Percentiles rank a stretch among this genome's conserved stretches.
These are phyloP conservation scores for Dittrichia graveolens DNA, from an alignment of 129 eudicot species.

Conservation along the genomic window DNA sequence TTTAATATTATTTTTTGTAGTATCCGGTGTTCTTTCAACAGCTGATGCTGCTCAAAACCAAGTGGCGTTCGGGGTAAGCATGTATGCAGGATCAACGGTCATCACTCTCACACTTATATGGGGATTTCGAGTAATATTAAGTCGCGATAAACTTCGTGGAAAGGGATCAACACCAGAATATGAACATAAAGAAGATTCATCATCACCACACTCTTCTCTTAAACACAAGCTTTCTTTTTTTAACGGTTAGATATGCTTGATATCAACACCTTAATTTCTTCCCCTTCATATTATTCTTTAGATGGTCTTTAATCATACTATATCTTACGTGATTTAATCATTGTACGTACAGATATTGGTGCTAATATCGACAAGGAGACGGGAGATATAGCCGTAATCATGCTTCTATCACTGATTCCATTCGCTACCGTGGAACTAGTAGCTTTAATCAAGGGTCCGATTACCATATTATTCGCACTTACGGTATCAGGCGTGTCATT, in stretches of 20 bases:
- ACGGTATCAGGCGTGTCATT: slow-evolving; percentile 14
- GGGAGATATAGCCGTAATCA: not conserved
- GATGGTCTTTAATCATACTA: no score
- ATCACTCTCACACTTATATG: slow-evolving; percentile 24
- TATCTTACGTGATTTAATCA: not conserved
- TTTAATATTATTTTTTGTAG: not conserved
- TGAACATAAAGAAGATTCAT: slow-evolving; percentile 1
- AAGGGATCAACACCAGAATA: slow-evolving; percentile 4
- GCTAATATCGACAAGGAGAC: slow-evolving; percentile 27
- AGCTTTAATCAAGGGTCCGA: not conserved
- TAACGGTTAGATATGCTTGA: slow-evolving; percentile 17
- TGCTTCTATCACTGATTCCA: slow-evolving; percentile 29
- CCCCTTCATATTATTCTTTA: no score
- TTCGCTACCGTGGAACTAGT: slow-evolving; percentile 19
- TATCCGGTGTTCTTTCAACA: slow-evolving; percentile 3
- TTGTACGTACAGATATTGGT: slow-evolving; percentile 10
- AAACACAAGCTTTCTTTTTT: not conserved
- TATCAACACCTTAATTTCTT: no score
- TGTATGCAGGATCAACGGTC: slow-evolving; percentile 33
- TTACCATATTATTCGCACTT: not conserved
- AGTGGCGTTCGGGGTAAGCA: slow-evolving; percentile 29
- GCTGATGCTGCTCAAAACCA: slow-evolving; percentile 25
- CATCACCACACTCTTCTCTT: not conserved
- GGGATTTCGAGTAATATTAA: slow-evolving; percentile 26
- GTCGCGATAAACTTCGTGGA: slow-evolving; percentile 9